Conservation (phyloP, 768 basidiomycete species). For the Tephrocybe rancida region DNA sequence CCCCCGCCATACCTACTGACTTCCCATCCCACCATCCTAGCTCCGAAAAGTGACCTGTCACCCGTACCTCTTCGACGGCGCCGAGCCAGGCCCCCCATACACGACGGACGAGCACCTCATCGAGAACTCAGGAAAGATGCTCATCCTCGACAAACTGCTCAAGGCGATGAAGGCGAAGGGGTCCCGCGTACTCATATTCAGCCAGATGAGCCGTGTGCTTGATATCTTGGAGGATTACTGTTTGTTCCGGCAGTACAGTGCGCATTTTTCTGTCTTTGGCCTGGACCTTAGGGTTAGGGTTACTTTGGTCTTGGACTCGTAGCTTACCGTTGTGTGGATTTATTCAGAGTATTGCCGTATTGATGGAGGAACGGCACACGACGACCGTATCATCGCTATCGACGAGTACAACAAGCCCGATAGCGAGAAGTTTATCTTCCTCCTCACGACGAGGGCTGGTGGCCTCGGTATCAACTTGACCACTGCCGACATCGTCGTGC, state of each 20-base stretch:
- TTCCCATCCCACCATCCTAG: conserved; percentile 29
- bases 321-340: conserved; percentile 2
- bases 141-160: conserved; percentile 94
- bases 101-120: conserved; percentile 97
- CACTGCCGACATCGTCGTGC: conserved; percentile 90
- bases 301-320: neutral
- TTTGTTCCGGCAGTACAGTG: conserved; percentile 86
- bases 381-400: conserved; percentile 93
- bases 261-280: conserved; percentile 31
- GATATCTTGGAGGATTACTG: conserved; percentile 99
- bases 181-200: conserved; percentile 96
- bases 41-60: conserved; percentile 89
- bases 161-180: conserved; percentile 87
- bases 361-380: conserved; percentile 94
- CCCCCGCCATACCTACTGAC: neutral
- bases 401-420: conserved; percentile 97
- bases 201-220: conserved; percentile 98
- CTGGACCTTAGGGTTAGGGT: too few species aligned
- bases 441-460: conserved; percentile 95
- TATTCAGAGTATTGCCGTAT: conserved; percentile 90
- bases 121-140: conserved; percentile 95
- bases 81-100: conserved; percentile 98
- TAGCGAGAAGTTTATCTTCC: conserved; percentile 95
- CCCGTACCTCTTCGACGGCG: conserved; percentile 92
- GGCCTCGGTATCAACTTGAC: conserved; percentile 97